phyloP scores from a whole-genome alignment of 768 basidiomycete species.

The Rhizopogon sp. region DNA sequence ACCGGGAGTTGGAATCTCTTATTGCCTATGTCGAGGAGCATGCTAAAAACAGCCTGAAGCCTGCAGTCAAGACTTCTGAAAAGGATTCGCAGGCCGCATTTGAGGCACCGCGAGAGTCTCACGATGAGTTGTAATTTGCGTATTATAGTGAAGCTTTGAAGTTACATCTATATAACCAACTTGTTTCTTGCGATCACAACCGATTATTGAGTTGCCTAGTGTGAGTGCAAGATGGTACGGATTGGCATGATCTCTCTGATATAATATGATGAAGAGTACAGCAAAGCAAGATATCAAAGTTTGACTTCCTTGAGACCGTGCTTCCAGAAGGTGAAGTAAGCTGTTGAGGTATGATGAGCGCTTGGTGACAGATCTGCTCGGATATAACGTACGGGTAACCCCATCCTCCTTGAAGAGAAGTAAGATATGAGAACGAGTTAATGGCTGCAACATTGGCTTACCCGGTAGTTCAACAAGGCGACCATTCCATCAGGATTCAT shows the following conservation, averaged over 20 bases:
- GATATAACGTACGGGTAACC: conserved; percentile 59
- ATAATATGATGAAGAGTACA: not conserved
- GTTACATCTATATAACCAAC: not conserved
- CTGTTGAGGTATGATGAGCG: conserved; percentile 31
- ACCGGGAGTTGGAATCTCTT: conserved; percentile 81
- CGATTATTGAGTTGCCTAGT: not conserved
- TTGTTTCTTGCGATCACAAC: not conserved
- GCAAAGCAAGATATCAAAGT: conserved; percentile 36
- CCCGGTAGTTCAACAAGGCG: conserved; percentile 90
- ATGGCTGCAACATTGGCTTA: conserved; percentile 26
- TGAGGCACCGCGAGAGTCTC: conserved; percentile 19
- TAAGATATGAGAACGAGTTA: conserved; percentile 5
- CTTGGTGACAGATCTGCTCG: not conserved
- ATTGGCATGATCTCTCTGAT: not conserved
- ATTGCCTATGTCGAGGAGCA: conserved; percentile 79
- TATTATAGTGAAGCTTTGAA: not conserved
- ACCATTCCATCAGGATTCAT: conserved; percentile 94
- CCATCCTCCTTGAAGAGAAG: conserved; percentile 57
- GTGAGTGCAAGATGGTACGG: not conserved
- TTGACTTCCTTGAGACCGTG: conserved; percentile 84
- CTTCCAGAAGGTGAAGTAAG: conserved; percentile 95
- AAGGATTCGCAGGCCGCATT: conserved; percentile 19
- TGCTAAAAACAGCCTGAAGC: conserved; percentile 66
- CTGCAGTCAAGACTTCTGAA: conserved; percentile 21
- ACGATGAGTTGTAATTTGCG: conserved; percentile 24